These are phyloP conservation scores for Elasticomyces elasticus DNA, from an alignment of 495 filamentous ascomycete species.

Conservation along the genomic window DNA sequence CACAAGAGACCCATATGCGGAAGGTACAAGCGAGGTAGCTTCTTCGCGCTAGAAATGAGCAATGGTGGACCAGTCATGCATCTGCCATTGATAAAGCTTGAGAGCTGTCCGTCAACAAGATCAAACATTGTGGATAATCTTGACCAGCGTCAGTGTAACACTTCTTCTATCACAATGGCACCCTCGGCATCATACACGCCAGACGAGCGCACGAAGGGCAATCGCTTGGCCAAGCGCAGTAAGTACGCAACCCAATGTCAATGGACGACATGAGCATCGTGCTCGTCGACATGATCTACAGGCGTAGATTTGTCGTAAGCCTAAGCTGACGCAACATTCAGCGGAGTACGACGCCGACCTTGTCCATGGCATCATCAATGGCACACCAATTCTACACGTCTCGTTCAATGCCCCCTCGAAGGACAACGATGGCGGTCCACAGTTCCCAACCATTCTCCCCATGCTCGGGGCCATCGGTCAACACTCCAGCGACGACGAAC, in stretches of 20 bases:
- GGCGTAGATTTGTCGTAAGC: no score
- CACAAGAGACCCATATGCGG: not conserved
- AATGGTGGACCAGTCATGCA: not conserved
- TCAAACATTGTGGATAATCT: not conserved
- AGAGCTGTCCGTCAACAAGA: not conserved
- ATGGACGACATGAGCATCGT: not conserved
- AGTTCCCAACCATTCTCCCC: slow-evolving; percentile 69
- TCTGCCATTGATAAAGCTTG: not conserved
- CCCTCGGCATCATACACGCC: slow-evolving; percentile 12
- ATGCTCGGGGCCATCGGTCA: slow-evolving; percentile 83
- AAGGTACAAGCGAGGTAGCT: not conserved
- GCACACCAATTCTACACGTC: slow-evolving; percentile 66
- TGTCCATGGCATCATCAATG: slow-evolving; percentile 75
- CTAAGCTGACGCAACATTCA: slow-evolving; percentile 25
- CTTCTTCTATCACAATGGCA: slow-evolving; percentile 4
- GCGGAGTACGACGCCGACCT: slow-evolving; percentile 64
- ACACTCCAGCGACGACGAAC: slow-evolving; percentile 52
- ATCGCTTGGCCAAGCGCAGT: slow-evolving; percentile 17
- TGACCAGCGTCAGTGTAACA: not conserved
- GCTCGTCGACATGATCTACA: not conserved
- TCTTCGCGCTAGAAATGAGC: not conserved
- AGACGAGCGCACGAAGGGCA: slow-evolving; percentile 21
- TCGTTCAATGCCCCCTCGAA: slow-evolving; percentile 50
- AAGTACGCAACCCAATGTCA: not conserved
- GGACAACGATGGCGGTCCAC: slow-evolving; percentile 34